Percentiles rank a stretch among this genome's conserved stretches.
Conservation (phyloP, 805 yeast genomes). For the Phaffomyces thermotolerans region DNA sequence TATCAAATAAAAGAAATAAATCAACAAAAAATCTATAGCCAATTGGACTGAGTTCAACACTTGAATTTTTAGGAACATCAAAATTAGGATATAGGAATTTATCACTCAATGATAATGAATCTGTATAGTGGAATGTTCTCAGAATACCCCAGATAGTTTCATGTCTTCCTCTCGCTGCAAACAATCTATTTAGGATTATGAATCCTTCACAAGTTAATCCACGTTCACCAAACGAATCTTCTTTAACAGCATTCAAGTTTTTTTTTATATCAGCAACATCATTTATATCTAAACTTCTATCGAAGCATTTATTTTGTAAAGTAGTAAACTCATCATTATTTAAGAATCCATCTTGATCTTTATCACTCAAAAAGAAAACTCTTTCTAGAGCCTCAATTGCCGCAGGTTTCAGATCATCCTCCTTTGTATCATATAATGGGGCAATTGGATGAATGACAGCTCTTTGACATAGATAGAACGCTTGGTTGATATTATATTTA, state of each 20-base stretch:
- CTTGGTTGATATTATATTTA: slow-evolving; percentile 82
- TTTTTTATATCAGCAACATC: slow-evolving; percentile 40
- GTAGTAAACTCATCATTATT: slow-evolving; percentile 62
- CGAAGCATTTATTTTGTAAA: slow-evolving; percentile 72
- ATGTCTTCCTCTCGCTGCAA: slow-evolving; percentile 88
- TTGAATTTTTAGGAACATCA: slow-evolving; percentile 65
- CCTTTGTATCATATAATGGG: slow-evolving; percentile 89
- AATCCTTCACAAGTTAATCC: slow-evolving; percentile 77
- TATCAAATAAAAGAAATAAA: slow-evolving; percentile 77
- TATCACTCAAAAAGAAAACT: slow-evolving; percentile 78
- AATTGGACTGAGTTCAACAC: slow-evolving; percentile 85
- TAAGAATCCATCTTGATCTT: slow-evolving; percentile 82
- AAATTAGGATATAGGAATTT: slow-evolving; percentile 70
- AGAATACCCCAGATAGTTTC: slow-evolving; percentile 96
- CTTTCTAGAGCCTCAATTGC: slow-evolving; percentile 72
- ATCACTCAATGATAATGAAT: slow-evolving; percentile 79
- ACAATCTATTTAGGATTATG: slow-evolving; percentile 65
- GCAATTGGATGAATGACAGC: slow-evolving; percentile 91
- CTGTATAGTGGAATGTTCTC: slow-evolving; percentile 83
- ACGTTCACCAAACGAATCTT: slow-evolving; percentile 28
- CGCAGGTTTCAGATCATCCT: slow-evolving; percentile 70
- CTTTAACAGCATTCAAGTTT: slow-evolving; percentile 25
- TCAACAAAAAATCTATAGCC: slow-evolving; percentile 93
- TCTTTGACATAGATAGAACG: slow-evolving; percentile 87
- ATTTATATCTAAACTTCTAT: slow-evolving; percentile 43